Percentiles rank a stretch among this genome's conserved stretches.
Conservation (phyloP, 352 stramenopile genomes). For the Nothophytophthora sp. region DNA sequence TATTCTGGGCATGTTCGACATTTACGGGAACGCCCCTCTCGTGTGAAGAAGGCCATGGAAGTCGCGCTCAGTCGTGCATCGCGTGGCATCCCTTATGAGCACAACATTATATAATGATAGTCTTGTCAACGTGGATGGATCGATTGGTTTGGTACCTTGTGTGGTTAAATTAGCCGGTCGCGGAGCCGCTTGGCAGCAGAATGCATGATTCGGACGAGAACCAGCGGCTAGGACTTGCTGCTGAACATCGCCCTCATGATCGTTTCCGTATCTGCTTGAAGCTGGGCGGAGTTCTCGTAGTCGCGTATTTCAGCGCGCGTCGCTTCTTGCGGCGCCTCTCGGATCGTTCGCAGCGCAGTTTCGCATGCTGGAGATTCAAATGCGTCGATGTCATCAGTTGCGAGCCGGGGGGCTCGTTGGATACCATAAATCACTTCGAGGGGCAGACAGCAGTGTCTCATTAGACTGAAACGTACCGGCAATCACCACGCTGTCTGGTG, state of each 20-base stretch:
- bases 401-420: too few relatives aligned
- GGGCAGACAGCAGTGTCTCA: too few relatives aligned
- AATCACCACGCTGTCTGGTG: constrained; percentile 9
- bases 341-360: constrained; percentile 25
- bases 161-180: constrained; percentile 2
- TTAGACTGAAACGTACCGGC: constrained; percentile 15
- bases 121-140: constrained; percentile 12
- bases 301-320: constrained; percentile 20
- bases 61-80: too few relatives aligned
- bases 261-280: constrained; percentile 25
- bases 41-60: constrained; percentile 18
- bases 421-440: too few relatives aligned
- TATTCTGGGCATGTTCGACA: constrained; percentile 51
- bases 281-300: constrained; percentile 23
- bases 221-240: constrained; percentile 8
- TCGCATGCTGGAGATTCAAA: constrained; percentile 24
- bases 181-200: neutral
- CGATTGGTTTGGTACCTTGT: constrained; percentile 3
- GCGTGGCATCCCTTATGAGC: constrained; percentile 2
- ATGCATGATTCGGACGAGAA: too few relatives aligned
- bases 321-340: constrained; percentile 12
- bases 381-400: too few relatives aligned
- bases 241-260: constrained; percentile 34
- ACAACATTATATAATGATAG: too few relatives aligned
- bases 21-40: constrained; percentile 41